phyloP scores from a whole-genome alignment of 768 basidiomycete genomes.

The Chalciporus piperatus region DNA sequence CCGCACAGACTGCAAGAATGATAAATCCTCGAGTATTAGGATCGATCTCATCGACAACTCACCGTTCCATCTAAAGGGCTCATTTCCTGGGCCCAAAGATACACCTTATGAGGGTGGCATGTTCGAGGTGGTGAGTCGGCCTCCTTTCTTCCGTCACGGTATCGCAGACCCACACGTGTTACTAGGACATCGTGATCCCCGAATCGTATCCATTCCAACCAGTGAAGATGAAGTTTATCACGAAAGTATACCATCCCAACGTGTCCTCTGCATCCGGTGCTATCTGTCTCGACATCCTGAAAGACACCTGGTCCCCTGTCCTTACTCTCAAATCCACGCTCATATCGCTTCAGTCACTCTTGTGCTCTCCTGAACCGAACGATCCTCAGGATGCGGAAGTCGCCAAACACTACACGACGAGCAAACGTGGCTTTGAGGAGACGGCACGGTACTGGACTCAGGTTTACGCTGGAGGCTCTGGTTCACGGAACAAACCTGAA shows the following conservation, averaged over 20 bases:
- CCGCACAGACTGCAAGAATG: constrained; percentile 84
- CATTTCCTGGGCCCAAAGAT: constrained; percentile 87
- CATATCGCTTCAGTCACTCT: constrained; percentile 89
- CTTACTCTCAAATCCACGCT: constrained; percentile 94
- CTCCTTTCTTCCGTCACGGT: constrained; percentile 4
- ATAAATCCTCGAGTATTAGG: constrained; percentile 82
- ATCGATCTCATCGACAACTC: constrained; percentile 88
- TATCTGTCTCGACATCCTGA: constrained; percentile 85
- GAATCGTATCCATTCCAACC: constrained; percentile 91
- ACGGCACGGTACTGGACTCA: constrained; percentile 95
- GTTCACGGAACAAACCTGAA: constrained; percentile 38
- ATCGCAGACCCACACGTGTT: not conserved
- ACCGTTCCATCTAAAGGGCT: constrained; percentile 88
- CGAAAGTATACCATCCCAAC: constrained; percentile 95
- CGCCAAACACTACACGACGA: constrained; percentile 93
- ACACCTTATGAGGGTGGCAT: constrained; percentile 92
- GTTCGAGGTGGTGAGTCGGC: constrained; percentile 78
- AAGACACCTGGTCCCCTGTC: constrained; percentile 94
- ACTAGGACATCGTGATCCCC: constrained; percentile 88
- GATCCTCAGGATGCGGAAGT: constrained; percentile 99
- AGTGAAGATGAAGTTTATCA: constrained; percentile 98
- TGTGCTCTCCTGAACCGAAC: constrained; percentile 92
- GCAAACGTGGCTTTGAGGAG: constrained; percentile 81
- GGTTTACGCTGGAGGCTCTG: constrained; percentile 81
- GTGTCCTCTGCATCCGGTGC: constrained; percentile 92